Evolutionary conservation across 805 yeast species (phyloP).

Genomic region (Nakazawaea laoshanensis): DNA sequence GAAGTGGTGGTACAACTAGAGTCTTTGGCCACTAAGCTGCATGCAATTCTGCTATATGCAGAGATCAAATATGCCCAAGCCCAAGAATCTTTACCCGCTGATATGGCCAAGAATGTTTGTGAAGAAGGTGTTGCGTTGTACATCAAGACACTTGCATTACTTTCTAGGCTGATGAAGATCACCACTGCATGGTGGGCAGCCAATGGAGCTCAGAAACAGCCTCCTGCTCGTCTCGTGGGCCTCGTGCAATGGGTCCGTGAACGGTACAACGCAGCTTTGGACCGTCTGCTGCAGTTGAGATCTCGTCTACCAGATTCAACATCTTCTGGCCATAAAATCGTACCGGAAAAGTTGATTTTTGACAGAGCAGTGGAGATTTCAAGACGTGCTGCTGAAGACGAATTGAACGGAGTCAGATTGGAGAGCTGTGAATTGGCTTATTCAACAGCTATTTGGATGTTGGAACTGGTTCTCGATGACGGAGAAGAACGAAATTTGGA

Average conservation of each 20-base stretch:
- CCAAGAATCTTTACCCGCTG: slow-evolving; percentile 37
- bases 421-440: slow-evolving; percentile 80
- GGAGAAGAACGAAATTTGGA: slow-evolving; percentile 42
- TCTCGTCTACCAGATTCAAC: slow-evolving; percentile 36
- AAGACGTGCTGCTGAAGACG: slow-evolving; percentile 84
- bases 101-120: slow-evolving; percentile 50
- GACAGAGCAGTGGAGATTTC: slow-evolving; percentile 93
- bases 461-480: slow-evolving; percentile 70
- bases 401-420: slow-evolving; percentile 65
- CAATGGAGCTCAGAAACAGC: slow-evolving; percentile 25
- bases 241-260: slow-evolving; percentile 90
- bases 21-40: slow-evolving; percentile 79
- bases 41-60: slow-evolving; percentile 81
- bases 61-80: slow-evolving; percentile 51
- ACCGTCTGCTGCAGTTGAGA: slow-evolving; percentile 76
- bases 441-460: slow-evolving; percentile 92
- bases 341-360: slow-evolving; percentile 81
- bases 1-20: slow-evolving; percentile 47
- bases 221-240: slow-evolving; percentile 43
- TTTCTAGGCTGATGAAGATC: slow-evolving; percentile 78
- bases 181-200: slow-evolving; percentile 89
- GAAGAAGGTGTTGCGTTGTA: slow-evolving; percentile 84
- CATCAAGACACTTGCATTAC: slow-evolving; percentile 71
- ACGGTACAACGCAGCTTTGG: slow-evolving; percentile 80
- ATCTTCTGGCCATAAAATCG: slow-evolving; percentile 21